phyloP scores from a whole-genome alignment of 768 basidiomycete genomes.

The Mycena capillaripes region DNA sequence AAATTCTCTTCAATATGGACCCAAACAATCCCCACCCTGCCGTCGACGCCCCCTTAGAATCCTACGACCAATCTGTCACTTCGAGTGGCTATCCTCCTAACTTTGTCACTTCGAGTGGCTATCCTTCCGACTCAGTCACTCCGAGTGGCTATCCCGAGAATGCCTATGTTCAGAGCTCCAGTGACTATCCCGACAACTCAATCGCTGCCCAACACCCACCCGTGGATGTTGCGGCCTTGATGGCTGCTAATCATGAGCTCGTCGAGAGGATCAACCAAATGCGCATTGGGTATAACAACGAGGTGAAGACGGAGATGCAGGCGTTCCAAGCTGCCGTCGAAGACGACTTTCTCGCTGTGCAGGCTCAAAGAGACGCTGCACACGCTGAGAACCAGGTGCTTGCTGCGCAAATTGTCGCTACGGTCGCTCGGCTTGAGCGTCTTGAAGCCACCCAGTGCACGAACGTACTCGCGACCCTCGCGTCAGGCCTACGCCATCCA shows the following conservation, averaged over 20 bases:
- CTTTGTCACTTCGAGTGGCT: neutral
- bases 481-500: neutral
- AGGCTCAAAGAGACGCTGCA: neutral
- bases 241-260: neutral
- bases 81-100: neutral
- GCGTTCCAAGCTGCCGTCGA: neutral
- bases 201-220: too few relatives aligned
- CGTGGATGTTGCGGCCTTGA: neutral
- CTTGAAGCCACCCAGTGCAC: neutral
- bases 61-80: neutral
- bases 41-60: neutral
- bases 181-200: neutral
- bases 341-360: neutral
- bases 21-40: neutral
- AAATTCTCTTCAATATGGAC: neutral
- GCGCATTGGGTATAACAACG: neutral
- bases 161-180: too few relatives aligned
- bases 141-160: neutral
- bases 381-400: neutral
- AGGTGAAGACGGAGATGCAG: neutral
- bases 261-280: neutral
- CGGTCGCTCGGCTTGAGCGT: constrained; percentile 3
- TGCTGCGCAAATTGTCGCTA: neutral
- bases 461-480: neutral
- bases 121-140: neutral